Conservation (phyloP, 1,139 yeast species). For the Candida neerlandica region DNA sequence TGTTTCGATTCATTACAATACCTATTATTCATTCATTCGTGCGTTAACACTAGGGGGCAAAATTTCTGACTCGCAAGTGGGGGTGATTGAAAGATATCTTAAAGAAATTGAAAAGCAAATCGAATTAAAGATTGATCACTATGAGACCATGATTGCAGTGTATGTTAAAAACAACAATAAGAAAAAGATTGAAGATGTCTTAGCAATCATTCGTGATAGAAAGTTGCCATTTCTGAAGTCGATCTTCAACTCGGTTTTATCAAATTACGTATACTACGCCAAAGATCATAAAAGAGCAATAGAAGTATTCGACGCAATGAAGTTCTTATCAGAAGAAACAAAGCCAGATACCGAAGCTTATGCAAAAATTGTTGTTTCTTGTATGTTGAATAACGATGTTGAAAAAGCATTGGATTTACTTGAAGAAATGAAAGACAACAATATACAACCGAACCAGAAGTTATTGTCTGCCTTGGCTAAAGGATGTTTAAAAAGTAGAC, state of each 20-base stretch:
- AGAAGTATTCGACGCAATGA: constrained; percentile 81
- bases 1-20: constrained; percentile 31
- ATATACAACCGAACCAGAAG: constrained; percentile 37
- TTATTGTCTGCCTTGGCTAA: constrained; percentile 68
- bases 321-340: constrained; percentile 65
- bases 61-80: constrained; percentile 26
- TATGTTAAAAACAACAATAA: constrained; percentile 39
- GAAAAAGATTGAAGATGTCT: constrained; percentile 34
- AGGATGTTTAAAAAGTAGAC: constrained; percentile 61
- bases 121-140: constrained; percentile 13
- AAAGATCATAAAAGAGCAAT: constrained; percentile 63
- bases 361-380: constrained; percentile 68
- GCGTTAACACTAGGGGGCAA: constrained; percentile 34
- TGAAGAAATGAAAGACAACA: constrained; percentile 59
- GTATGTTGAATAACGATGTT: constrained; percentile 60
- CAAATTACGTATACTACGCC: constrained; percentile 61
- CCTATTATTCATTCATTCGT: constrained; percentile 49
- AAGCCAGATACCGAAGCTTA: constrained; percentile 72
- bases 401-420: constrained; percentile 78
- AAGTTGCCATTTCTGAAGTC: constrained; percentile 57
- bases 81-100: constrained; percentile 28
- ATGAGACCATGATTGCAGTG: constrained; percentile 42
- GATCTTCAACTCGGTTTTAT: constrained; percentile 65
- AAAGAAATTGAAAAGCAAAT: constrained; percentile 17
- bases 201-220: constrained; percentile 52